Evolutionary conservation across 2,329 filamentous ascomycete species (phyloP).

Genomic region (Paraphoma chrysanthemicola): DNA sequence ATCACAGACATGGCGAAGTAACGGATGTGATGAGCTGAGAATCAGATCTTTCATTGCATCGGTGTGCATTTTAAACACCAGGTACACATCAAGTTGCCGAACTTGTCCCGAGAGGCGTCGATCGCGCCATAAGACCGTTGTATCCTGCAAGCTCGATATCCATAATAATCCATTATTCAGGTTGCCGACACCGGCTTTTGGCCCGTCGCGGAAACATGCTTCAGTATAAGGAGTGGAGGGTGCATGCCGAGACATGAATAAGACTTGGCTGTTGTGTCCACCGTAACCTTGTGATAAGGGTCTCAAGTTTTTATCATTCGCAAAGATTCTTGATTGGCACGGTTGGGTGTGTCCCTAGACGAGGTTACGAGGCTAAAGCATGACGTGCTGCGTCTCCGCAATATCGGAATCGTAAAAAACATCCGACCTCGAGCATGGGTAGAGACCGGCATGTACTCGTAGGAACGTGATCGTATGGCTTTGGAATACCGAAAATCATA

Average conservation of each 20-base stretch:
- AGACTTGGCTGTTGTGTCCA: not conserved
- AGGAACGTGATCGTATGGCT: too few species aligned
- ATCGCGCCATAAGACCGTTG: not conserved
- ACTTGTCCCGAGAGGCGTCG: not conserved
- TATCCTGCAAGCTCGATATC: not conserved
- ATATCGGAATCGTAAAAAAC: constrained; percentile 17
- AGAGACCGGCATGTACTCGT: too few species aligned
- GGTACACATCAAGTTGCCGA: not conserved
- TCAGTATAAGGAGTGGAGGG: not conserved
- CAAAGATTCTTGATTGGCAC: not conserved
- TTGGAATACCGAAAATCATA: too few species aligned
- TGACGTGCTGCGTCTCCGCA: constrained; percentile 30
- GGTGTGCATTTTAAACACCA: not conserved
- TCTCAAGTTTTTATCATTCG: not conserved
- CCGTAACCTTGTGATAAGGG: not conserved
- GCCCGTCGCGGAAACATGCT: not conserved
- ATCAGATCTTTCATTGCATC: not conserved
- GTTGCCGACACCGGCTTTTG: not conserved
- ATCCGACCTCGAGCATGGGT: too few species aligned
- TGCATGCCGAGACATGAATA: not conserved
- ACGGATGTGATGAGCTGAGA: not conserved
- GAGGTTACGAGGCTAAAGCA: constrained; percentile 36
- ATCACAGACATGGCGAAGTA: not conserved
- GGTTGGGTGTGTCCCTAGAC: not conserved
- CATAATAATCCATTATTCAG: not conserved